Evolutionary conservation across 805 yeast species (phyloP), one percentile per base, ranked within the genome.

Genomic region (Lipomyces sp.): DNA sequence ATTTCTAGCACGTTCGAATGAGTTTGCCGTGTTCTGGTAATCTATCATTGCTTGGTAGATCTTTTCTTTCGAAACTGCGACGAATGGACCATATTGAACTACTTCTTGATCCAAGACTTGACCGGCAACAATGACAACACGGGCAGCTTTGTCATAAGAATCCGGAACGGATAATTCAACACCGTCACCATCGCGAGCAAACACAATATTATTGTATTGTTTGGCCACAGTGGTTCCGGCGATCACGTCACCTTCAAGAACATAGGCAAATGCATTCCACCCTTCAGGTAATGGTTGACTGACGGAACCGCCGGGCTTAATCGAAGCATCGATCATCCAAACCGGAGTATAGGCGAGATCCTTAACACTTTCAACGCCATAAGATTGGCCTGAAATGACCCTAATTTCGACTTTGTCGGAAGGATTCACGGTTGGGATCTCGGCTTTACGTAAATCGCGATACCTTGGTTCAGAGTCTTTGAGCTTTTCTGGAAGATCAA

Each of bases 11-110:
- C 77, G 63, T 63, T 77, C 79, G 60, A 77, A 77, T n/a, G 79
- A 79, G 64, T 77, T 77, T 50, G 66, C 8, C 6, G 64, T 67
- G 34, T 63, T 53, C 77, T 89, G 94, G 76, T 89, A 93, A 75
- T 90, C 92, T 77, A 79, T 73, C 73, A 90, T 87, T 0, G 91
- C 95, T 72, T 88, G 78, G 70, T 86, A 82, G 66, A 92, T 87
- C 69, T 85, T 85, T 61, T 86, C 89, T 63, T 82, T 82, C 30
- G 88, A 79, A 6, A 90, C 85, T 68, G 90, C 94, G 24, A 92
- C 97, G 75, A 92, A 93, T 13, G 97, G 97, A 18, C 97, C 97
- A 75, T 92, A 88, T 75, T 92, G 97, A 39, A 90, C 89, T 63
- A 89, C 82, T 18, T 86, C 85, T 65, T 75, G 77, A 50, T 75